Evolutionary conservation across 495 filamentous ascomycete genomes (phyloP), one percentile per base, ranked within the genome.

Genomic region (Hypoxylon fragiforme): DNA sequence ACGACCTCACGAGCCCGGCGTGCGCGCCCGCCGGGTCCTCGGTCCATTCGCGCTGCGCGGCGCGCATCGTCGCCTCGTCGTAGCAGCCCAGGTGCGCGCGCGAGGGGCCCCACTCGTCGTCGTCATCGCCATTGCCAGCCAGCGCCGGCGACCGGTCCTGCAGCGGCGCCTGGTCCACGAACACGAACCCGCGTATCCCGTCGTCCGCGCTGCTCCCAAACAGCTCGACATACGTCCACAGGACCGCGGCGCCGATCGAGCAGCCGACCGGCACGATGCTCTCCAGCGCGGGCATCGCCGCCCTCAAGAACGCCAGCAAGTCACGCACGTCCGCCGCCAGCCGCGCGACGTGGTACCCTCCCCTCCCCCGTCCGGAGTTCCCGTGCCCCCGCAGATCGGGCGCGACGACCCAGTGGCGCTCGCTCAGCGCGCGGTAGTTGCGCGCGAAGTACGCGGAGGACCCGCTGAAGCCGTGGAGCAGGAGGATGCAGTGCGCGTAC

Each of bases 321-420:
- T 70, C 65, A 3, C 58, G 53, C 30, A 79, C 54, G 43, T 79
- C 75, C 14, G 64, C 52, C 14, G 75, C 75, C 0, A 79, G 64
- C 0, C 76, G 64, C 35, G 70, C 68, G 44, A 79, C 72, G 50
- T 79, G 76, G 54, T 69, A 76, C 1, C 76, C 73, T 8, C 67
- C 65, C 8, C 41, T 45, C n/a, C 67, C 42, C 19, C 64, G 68
- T 3, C 57, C 65, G 1, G 69, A 73, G 3, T 16, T 44, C 11
- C 76, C 76, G 47, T 79, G 76, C 1, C 76, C 76, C 3, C 76
- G 65, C 44, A 77, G 60, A 44, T 79, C 76, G 2, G 72, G 72
- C 2, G 67, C 67, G 7, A 79, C 64, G 15, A 74, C 66, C 69
- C 70, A 73, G 24, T 67, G 53, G 39, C 54, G 50, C 2, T 35